phyloP scores from a whole-genome alignment of 345 rosid species.

The Boechera retrofracta region DNA sequence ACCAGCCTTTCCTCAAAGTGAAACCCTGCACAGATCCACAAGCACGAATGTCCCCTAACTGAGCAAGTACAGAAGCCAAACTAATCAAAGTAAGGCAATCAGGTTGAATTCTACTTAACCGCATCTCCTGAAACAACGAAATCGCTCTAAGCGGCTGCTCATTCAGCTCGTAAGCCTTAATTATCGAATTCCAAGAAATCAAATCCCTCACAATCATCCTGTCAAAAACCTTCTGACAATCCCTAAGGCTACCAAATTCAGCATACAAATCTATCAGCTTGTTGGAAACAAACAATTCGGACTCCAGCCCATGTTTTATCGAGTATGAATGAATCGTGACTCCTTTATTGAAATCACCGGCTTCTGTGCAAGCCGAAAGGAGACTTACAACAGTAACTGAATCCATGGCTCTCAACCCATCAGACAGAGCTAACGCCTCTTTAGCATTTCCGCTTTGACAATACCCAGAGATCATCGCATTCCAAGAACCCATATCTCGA shows the following conservation, averaged over 20 bases:
- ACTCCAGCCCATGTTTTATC: conserved; percentile 56
- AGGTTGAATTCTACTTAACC: conserved; percentile 45
- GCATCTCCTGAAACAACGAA: conserved; percentile 50
- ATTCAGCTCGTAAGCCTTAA: conserved; percentile 63
- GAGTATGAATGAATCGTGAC: conserved; percentile 52
- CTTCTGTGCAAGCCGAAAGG: conserved; percentile 62
- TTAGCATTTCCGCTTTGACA: conserved; percentile 57
- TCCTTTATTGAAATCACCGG: conserved; percentile 50
- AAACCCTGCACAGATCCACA: conserved; percentile 53
- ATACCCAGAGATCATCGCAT: conserved; percentile 73
- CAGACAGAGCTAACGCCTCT: conserved; percentile 52
- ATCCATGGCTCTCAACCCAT: conserved; percentile 57
- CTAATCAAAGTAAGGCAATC: conserved; percentile 60
- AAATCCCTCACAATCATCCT: conserved; percentile 52
- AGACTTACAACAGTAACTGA: conserved; percentile 56
- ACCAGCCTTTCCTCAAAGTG: conserved; percentile 52
- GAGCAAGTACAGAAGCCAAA: conserved; percentile 54
- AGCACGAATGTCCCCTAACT: conserved; percentile 48
- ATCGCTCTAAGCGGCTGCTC: conserved; percentile 50
- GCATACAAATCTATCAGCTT: conserved; percentile 64
- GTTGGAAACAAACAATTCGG: conserved; percentile 55
- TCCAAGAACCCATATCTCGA: conserved; percentile 63
- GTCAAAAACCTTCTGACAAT: conserved; percentile 50
- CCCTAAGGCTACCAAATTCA: conserved; percentile 44
- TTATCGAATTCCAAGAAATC: conserved; percentile 69